Conservation (phyloP, 1,284 basidiomycete genomes). For the Mycena citricolor region DNA sequence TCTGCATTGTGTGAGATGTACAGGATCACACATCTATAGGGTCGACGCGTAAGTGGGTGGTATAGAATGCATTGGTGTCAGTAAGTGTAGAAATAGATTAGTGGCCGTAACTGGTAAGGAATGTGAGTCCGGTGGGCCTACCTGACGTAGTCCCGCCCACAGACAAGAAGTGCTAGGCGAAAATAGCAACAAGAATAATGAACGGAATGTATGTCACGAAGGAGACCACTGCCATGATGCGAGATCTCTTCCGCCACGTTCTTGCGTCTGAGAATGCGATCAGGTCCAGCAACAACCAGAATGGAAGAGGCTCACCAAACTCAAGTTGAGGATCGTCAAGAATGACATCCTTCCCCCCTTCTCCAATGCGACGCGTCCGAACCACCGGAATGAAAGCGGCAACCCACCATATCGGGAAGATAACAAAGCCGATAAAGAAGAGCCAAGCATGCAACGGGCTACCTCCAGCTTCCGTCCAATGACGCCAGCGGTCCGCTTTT, state of each 20-base stretch:
- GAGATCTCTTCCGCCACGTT: slow-evolving; percentile 71
- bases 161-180: no score
- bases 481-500: slow-evolving; percentile 33
- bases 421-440: slow-evolving; percentile 71
- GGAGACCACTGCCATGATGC: slow-evolving; percentile 64
- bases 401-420: slow-evolving; percentile 79
- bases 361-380: slow-evolving; percentile 55
- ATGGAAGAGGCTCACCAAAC: slow-evolving; percentile 50
- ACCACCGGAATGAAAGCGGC: slow-evolving; percentile 62
- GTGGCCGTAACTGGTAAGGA: no score
- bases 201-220: slow-evolving; percentile 77
- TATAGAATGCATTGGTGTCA: no score
- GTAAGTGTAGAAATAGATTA: no score
- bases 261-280: slow-evolving; percentile 74
- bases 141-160: no score
- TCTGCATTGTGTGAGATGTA: no score
- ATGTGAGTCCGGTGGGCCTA: no score
- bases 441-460: slow-evolving; percentile 72
- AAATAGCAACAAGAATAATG: slow-evolving; percentile 68
- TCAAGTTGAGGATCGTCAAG: slow-evolving; percentile 79
- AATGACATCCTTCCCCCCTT: slow-evolving; percentile 38
- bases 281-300: slow-evolving; percentile 10
- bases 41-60: no score
- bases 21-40: no score
- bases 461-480: slow-evolving; percentile 56